Percentiles rank a stretch among this genome's conserved stretches.
phyloP scores from a whole-genome alignment of 1,139 yeast species.

The Meyerozyma elateridarum region DNA sequence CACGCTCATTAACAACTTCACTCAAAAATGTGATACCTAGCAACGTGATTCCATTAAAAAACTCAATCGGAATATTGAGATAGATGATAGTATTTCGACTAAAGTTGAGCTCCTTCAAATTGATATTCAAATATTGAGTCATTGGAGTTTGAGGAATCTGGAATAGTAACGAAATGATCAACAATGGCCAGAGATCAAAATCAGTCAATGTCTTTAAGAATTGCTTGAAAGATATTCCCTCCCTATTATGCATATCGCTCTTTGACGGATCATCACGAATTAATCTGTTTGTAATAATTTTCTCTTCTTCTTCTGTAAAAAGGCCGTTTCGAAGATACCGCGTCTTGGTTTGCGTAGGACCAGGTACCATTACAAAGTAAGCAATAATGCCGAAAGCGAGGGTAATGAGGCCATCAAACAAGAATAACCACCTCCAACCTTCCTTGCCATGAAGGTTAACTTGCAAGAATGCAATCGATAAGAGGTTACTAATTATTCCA shows the following conservation, averaged over 20 bases:
- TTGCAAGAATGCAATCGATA: conserved; percentile 43
- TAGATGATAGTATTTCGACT: conserved; percentile 50
- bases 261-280: conserved; percentile 15
- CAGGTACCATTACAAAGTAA: conserved; percentile 11
- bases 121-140: conserved; percentile 45
- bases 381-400: conserved; percentile 14
- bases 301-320: conserved; percentile 14
- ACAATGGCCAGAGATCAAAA: conserved; percentile 14
- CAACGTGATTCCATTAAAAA: conserved; percentile 34
- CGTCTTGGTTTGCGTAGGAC: conserved; percentile 10
- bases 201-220: conserved; percentile 11
- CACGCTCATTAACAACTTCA: conserved; percentile 34
- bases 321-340: conserved; percentile 13
- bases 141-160: conserved; percentile 9
- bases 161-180: conserved; percentile 8
- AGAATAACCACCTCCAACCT: conserved; percentile 14
- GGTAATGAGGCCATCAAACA: conserved; percentile 12
- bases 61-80: conserved; percentile 46
- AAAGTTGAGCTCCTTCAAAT: conserved; percentile 50
- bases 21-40: conserved; percentile 35
- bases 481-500: conserved; percentile 33
- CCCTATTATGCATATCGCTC: conserved; percentile 15
- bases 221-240: conserved; percentile 9
- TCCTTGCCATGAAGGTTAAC: conserved; percentile 30
- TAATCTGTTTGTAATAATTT: conserved; percentile 14